A percentile compares a stretch with the other conserved stretches of the same genome.
phyloP scores from a whole-genome alignment of 805 yeast genomes.

The Candida corydali region DNA sequence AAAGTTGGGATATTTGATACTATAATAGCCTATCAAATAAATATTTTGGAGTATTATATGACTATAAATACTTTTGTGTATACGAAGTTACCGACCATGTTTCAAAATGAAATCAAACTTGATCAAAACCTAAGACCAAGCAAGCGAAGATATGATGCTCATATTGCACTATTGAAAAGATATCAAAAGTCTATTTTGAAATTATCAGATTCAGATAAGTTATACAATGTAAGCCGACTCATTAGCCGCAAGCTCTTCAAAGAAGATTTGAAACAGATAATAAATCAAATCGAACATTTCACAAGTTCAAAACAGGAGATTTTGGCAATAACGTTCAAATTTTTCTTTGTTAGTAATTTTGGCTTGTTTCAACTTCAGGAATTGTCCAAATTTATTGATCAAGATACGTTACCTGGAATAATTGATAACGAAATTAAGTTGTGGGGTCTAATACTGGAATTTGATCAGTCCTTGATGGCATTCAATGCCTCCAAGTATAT shows the following conservation, averaged over 20 bases:
- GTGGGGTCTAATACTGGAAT: background rate
- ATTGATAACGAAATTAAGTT: background rate
- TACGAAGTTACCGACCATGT: background rate
- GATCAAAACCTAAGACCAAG: background rate
- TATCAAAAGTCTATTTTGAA: background rate
- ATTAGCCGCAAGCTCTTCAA: background rate
- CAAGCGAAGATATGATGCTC: background rate
- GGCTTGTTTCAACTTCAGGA: background rate
- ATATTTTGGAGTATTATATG: background rate
- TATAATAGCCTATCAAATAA: background rate
- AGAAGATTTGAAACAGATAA: background rate
- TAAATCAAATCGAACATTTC: background rate
- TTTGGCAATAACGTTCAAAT: background rate
- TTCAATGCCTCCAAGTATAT: background rate
- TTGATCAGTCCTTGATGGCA: background rate
- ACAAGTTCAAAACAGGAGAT: background rate
- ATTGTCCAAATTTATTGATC: background rate
- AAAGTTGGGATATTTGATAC: background rate
- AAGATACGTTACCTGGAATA: background rate
- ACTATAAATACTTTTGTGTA: background rate
- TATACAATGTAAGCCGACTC: background rate
- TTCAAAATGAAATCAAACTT: background rate
- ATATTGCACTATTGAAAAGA: background rate
- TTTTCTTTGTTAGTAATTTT: background rate
- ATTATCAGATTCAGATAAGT: background rate